Evolutionary conservation across 768 basidiomycete species (phyloP), one percentile per base, ranked within the genome.

Genomic region (Lactifluus echinatus): DNA sequence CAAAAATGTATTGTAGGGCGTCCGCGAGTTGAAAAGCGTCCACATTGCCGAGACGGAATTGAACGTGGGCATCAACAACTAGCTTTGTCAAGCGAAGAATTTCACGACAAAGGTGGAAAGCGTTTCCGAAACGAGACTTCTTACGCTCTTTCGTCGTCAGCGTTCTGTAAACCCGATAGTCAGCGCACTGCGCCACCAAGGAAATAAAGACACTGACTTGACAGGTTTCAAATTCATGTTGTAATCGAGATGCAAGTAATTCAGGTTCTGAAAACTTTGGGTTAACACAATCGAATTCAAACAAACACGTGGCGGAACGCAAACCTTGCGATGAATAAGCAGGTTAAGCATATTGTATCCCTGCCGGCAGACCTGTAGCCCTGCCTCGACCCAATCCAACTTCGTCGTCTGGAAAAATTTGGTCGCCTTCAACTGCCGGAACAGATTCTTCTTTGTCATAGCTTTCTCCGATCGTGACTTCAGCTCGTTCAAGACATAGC

Each of bases 301-400:
- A 28, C 14, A 31, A 24, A 23, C n/a, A n/a, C n/a, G n/a, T 29
- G 36, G 17, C 36, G 26, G 6, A n/a, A 21, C 7, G 65, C 68
- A 44, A 57, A 85, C 87, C 82, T 99, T 99, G 71, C 96, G 93
- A 73, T 99, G 96, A 64, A 99, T 99, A 60, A 99, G 79, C 29
- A 99, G 75, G 72, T 99, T 99, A 62, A 99, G 76, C 96, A 99
- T 99, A 74, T 98, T 99, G 75, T 96, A 99, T 39, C 96, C 96
- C 69, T 99, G 96, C 63, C 96, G 78, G 75, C 95, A 98, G 52
- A 99, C 95, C 72, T 99, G 96, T 59, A 99, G 73, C 64, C 96
- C 96, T 2, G 95, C 96, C 71, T 99, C 96, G 36, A 99, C 95
- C 96, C 96, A 99, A 71, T 99, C 96, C 64, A 99, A 73, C 63